Conservation (phyloP, 495 filamentous ascomycete species). For the Aspergillus baeticus region DNA sequence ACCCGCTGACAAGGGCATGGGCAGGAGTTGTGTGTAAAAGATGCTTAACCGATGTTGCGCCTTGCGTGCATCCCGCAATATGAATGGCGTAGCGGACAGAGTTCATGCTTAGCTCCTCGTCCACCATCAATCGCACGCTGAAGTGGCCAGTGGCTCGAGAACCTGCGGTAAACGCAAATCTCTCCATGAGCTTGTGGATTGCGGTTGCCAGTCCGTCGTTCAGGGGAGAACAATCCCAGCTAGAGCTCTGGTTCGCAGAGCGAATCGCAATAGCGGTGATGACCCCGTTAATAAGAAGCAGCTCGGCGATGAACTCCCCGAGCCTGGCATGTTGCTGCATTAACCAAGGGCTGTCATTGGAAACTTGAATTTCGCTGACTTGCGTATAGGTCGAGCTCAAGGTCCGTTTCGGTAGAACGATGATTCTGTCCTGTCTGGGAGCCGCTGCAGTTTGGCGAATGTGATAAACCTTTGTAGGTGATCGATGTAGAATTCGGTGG, state of each 20-base stretch:
- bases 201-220: slow-evolving; percentile 52
- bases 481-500: slow-evolving; percentile 53
- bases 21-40: slow-evolving; percentile 26
- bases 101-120: slow-evolving; percentile 39
- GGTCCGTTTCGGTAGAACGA: slow-evolving; percentile 55
- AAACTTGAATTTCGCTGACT: slow-evolving; percentile 55
- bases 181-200: slow-evolving; percentile 60
- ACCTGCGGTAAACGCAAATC: slow-evolving; percentile 49
- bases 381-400: slow-evolving; percentile 51
- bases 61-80: slow-evolving; percentile 38
- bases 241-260: slow-evolving; percentile 34
- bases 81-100: slow-evolving; percentile 41
- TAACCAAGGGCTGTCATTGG: slow-evolving; percentile 57
- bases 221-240: slow-evolving; percentile 55
- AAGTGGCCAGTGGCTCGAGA: slow-evolving; percentile 65
- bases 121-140: slow-evolving; percentile 63
- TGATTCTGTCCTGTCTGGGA: slow-evolving; percentile 44
- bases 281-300: slow-evolving; percentile 58
- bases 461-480: slow-evolving; percentile 53
- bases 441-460: slow-evolving; percentile 58
- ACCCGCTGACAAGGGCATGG: slow-evolving; percentile 26
- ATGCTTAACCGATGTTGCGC: slow-evolving; percentile 26
- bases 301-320: slow-evolving; percentile 67
- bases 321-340: slow-evolving; percentile 66
- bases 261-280: slow-evolving; percentile 65